A percentile compares a stretch with the other conserved stretches of the same genome.
Conservation (phyloP, 768 basidiomycete genomes). For the Hirschioporus abietinus region DNA sequence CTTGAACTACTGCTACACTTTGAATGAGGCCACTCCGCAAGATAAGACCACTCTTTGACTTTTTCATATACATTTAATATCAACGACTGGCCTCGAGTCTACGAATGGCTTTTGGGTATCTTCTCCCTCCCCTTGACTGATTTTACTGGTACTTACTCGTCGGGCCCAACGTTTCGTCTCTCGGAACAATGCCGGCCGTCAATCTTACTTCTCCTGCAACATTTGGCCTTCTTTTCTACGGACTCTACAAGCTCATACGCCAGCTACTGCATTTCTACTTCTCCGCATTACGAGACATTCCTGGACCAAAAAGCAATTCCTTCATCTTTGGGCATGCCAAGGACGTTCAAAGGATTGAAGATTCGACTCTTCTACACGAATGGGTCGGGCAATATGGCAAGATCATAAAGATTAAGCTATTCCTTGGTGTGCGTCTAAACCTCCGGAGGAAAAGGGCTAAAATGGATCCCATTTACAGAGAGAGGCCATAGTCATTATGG, state of each 20-base stretch:
- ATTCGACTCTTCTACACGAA: slow-evolving; percentile 31
- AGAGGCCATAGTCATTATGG: slow-evolving; percentile 47
- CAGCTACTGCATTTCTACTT: background rate
- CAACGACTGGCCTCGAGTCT: no score
- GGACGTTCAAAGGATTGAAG: slow-evolving; percentile 37
- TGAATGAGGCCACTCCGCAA: no score
- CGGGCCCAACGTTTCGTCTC: no score
- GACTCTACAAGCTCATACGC: background rate
- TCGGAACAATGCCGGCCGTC: background rate
- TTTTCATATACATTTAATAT: no score
- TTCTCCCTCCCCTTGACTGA: no score
- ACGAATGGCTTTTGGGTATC: no score
- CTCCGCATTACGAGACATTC: slow-evolving; percentile 43
- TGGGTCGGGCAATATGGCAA: slow-evolving; percentile 47
- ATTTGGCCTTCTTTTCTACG: background rate
- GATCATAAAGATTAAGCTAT: slow-evolving; percentile 37
- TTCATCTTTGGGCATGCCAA: slow-evolving; percentile 44
- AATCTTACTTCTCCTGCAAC: background rate
- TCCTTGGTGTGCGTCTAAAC: slow-evolving; percentile 37
- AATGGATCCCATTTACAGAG: slow-evolving; percentile 16
- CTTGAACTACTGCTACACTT: no score
- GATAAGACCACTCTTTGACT: no score
- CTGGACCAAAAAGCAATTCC: slow-evolving; percentile 42
- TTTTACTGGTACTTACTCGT: no score
- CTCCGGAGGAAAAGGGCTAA: background rate